Base-by-base conservation (phyloP, 352 stramenopile species). In the Phytophthora sojae region DNA sequence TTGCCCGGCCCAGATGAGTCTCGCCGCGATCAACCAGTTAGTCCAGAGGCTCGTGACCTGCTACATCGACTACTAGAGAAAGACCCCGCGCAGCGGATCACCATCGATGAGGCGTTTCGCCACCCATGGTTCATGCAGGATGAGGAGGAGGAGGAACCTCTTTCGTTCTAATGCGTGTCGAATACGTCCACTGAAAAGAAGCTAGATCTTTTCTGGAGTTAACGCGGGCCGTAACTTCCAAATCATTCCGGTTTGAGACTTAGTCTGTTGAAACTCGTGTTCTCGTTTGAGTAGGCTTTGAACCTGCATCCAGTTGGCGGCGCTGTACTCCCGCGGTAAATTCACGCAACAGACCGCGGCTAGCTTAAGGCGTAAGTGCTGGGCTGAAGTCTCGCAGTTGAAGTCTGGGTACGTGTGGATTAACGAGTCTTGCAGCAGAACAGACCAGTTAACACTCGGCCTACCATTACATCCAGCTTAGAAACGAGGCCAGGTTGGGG, bases 121-220 rank as follows among this genome's bases (percentile, higher is more conserved):
- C 89, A 96, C 63, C 78, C 81, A 30, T 96, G 89, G 89, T 75
- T 96, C 17, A 17, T 21, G 6, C 55, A 74, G 30, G 61, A 75
- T 15, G 69, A 77, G 6, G 71, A 82, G 3, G 76, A 84, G 9
- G 87, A 92, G 6, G 80, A 93, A 50, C 86, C 86, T 4, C 76
- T 86, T 44, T 94, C 86, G 39, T 93, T 94, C 67, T 94, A 72
- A 81, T 54, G 50, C 23, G 6, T 52, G 17, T 52, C 6, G 6
- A 52, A 52, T 15, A n/a, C 17, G n/a, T 52, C 45, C 45, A 52
- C 17, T 25, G n/a, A 52, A 26, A 52, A 26, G n/a, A 3, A 26
- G 39, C 39, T 47, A 49, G 15, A 49, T 49, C 9, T 21, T 49
- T 19, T 49, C 42, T 7, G 42, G 42, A 7, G n/a, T 30, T 30